Evolutionary conservation across 768 basidiomycete species (phyloP).

Genomic region (Boletus rubropictus): DNA sequence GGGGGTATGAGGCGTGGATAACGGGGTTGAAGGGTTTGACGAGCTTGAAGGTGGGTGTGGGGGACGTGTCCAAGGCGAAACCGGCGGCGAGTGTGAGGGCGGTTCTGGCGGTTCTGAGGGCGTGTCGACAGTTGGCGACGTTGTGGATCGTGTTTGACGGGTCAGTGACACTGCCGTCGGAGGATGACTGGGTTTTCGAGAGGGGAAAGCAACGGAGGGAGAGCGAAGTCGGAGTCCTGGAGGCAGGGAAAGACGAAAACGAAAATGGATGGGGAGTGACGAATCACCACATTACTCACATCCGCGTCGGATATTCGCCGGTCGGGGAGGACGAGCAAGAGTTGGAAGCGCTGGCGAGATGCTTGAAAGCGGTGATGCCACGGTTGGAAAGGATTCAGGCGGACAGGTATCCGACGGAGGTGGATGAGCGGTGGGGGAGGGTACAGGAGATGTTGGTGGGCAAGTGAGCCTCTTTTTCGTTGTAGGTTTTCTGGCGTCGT

Average conservation of each 20-base stretch:
- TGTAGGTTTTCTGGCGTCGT: neutral
- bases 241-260: neutral
- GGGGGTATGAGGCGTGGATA: slow-evolving; percentile 13
- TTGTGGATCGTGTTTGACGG: slow-evolving; percentile 23
- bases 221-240: neutral
- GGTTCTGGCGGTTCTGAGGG: slow-evolving; percentile 17
- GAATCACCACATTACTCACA: slow-evolving; percentile 13
- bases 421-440: slow-evolving; percentile 11
- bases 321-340: slow-evolving; percentile 10
- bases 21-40: slow-evolving; percentile 7
- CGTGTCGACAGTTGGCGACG: slow-evolving; percentile 16
- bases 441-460: slow-evolving; percentile 9
- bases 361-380: slow-evolving; percentile 20
- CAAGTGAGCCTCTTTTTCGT: slow-evolving; percentile 1
- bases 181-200: neutral
- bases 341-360: slow-evolving; percentile 9
- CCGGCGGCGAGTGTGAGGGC: slow-evolving; percentile 18
- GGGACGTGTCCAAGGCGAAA: slow-evolving; percentile 12
- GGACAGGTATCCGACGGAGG: slow-evolving; percentile 11
- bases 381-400: slow-evolving; percentile 17
- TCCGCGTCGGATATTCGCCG: slow-evolving; percentile 23
- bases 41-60: slow-evolving; percentile 19
- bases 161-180: neutral
- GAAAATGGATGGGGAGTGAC: slow-evolving; percentile 16
- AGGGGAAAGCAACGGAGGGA: neutral